Base-by-base conservation (phyloP, 495 filamentous ascomycete genomes). In the Neurospora sp. region DNA sequence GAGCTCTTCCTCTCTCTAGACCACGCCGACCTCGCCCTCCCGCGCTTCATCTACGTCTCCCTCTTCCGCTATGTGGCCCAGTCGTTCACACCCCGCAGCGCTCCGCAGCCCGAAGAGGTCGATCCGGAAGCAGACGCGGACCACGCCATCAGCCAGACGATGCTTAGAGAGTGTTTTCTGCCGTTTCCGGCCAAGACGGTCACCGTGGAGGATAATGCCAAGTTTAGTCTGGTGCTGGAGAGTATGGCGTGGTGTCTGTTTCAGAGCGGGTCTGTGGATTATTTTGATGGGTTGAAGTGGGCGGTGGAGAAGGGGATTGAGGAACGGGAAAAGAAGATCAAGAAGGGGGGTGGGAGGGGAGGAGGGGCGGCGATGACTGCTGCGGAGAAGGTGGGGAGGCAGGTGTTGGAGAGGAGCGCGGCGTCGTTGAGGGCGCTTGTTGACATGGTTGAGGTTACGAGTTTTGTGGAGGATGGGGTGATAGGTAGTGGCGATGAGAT, bases 161-260 rank as follows among this genome's bases (percentile, higher is more conserved):
- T 91, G 39, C 81, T 97, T 31, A 87, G 92, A 73, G 73, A 84
- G 62, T 90, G 88, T 77, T 96, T 89, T 77, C 84, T 97, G 2
- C 94, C 93, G 0, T 93, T 86, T 71, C 81, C 90, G 2, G 93
- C 94, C 0, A 90, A 88, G 69, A 89, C 86, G 0, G 80, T 86
- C 6, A 88, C 84, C 8, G 80, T 86, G 0, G 86, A 85, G 6
- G 93, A 96, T 69, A 97, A 98, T 77, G 90, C 92, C 4, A 94
- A 94, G 81, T 84, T 97, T 39, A 91, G 91, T 5, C 81, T 97
- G 4, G 78, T 93, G 70, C 79, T 97, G 0, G 95, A 99, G 81
- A 85, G 85, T 0, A 79, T 96, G 71, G 74, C 95, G 70, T 85
- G 90, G 62, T 81, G 91, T 5, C 77, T 94, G n/a, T 82, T 83